Evolutionary conservation across 352 stramenopile species (phyloP), one percentile per base, ranked within the genome.

Genomic region (Plasmopara muralis): DNA sequence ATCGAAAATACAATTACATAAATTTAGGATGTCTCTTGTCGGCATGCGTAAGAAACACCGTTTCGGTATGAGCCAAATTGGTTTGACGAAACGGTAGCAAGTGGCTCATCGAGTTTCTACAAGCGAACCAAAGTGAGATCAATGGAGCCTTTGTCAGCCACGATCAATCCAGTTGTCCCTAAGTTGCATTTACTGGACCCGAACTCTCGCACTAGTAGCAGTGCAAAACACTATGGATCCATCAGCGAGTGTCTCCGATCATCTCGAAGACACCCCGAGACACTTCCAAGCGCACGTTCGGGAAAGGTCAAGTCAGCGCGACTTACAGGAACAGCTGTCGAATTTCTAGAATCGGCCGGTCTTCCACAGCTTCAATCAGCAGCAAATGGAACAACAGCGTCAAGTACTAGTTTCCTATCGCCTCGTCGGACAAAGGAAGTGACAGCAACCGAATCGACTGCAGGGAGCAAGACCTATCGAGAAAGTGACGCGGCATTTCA

Each of bases 401-500:
- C 54, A 38, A 60, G 25, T 31, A 53, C 31, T 13, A 62, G 20
- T 9, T 50, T 34, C 14, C 48, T 43, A 33, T 55, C 40, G 6
- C 43, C 14, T 55, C 52, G 28, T 10, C 55, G 44, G 30, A 25
- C n/a, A 7, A 51, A 52, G 14, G 43, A 43, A 30, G 40, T 9
- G 15, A 20, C 38, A 34, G 30, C 47, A 9, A 12, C 28, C 14
- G 51, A 49, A 25, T 51, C 31, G 5, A 40, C 14, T 43, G 45
- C 12, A 0, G 38, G 9, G 0, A 64, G 39, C 46, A 69, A 54
- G 28, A 62, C 62, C 9, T 31, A 53, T 40, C 53, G 38, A 39
- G 33, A 55, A 6, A 54, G 37, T 30, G 55, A 62, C n/a, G 47
- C 58, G 18, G 74, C n/a, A 74, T 85, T 89, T 37, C 61, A 64